Evolutionary conservation across 768 basidiomycete species (phyloP).

Genomic region (Podaxis sp.): DNA sequence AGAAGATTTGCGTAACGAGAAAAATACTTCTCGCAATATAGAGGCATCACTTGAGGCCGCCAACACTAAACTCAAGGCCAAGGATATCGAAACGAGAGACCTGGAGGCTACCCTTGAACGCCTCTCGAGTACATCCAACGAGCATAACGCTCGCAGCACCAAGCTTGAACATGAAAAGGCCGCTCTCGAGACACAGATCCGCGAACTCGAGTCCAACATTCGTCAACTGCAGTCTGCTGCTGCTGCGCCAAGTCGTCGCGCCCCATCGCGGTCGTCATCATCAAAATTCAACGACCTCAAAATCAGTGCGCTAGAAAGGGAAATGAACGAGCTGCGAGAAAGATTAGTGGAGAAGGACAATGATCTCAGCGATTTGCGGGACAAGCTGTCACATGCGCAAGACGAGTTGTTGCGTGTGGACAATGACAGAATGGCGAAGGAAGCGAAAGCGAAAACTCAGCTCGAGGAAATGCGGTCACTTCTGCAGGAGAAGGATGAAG

Average conservation of each 20-base stretch:
- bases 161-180: conserved; percentile 60
- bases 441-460: conserved; percentile 44
- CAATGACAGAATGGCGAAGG: conserved; percentile 59
- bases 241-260: conserved; percentile 31
- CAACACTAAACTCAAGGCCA: conserved; percentile 50
- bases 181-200: conserved; percentile 54
- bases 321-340: conserved; percentile 48
- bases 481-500: conserved; percentile 60
- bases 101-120: conserved; percentile 57
- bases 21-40: conserved; percentile 50
- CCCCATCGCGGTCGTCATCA: conserved; percentile 48
- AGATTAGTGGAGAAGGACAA: conserved; percentile 43
- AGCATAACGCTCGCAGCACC: conserved; percentile 37
- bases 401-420: conserved; percentile 49
- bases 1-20: conserved; percentile 60
- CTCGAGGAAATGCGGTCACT: conserved; percentile 41
- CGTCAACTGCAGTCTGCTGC: conserved; percentile 34
- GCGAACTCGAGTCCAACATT: conserved; percentile 51
- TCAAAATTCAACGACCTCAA: conserved; percentile 57
- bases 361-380: conserved; percentile 40
- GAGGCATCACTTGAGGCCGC: conserved; percentile 47
- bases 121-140: conserved; percentile 53
- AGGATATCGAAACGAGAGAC: conserved; percentile 50
- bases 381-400: conserved; percentile 51
- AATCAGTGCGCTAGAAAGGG: conserved; percentile 52